These are phyloP conservation scores for Casaregolazyma suthepensis DNA, from an alignment of 1,139 yeast genomes.

Conservation along the genomic window DNA sequence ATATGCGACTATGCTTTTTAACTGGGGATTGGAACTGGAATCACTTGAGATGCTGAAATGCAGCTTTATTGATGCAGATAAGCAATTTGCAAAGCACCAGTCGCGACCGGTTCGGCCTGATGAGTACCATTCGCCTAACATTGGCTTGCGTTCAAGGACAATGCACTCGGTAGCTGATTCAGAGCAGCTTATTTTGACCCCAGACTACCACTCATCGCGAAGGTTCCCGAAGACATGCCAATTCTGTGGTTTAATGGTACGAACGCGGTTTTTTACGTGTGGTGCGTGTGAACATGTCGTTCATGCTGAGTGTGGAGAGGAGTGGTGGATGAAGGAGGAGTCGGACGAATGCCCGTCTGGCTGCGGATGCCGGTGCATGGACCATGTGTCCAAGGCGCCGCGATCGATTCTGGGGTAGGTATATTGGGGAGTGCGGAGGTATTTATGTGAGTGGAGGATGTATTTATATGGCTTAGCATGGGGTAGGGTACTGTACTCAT, in stretches of 20 bases:
- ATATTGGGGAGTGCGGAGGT: not conserved
- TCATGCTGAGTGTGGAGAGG: conserved; percentile 71
- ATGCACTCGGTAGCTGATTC: conserved; percentile 13
- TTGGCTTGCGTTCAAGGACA: conserved; percentile 30
- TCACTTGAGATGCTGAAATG: conserved; percentile 74
- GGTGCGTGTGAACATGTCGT: conserved; percentile 69
- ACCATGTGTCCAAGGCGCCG: not conserved
- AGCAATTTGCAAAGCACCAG: not conserved
- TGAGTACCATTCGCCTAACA: conserved; percentile 19
- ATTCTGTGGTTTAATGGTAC: conserved; percentile 57
- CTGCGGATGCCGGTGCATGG: conserved; percentile 58
- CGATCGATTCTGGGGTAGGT: not conserved
- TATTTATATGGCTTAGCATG: not conserved
- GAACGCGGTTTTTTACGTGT: conserved; percentile 62
- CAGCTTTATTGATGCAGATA: conserved; percentile 35
- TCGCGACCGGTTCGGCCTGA: conserved; percentile 13
- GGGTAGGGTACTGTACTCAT: not conserved
- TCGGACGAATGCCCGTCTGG: conserved; percentile 77
- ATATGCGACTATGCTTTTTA: conserved; percentile 72
- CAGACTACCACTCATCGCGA: conserved; percentile 12
- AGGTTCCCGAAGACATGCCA: conserved; percentile 38
- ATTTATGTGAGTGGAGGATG: no score
- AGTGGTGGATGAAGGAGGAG: conserved; percentile 63
- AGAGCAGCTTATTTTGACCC: conserved; percentile 15
- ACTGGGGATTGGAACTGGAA: conserved; percentile 78